A percentile compares a stretch with the other conserved stretches of the same genome.
Evolutionary conservation across 2,329 filamentous ascomycete genomes (phyloP).

Genomic region (Lomentospora prolificans): DNA sequence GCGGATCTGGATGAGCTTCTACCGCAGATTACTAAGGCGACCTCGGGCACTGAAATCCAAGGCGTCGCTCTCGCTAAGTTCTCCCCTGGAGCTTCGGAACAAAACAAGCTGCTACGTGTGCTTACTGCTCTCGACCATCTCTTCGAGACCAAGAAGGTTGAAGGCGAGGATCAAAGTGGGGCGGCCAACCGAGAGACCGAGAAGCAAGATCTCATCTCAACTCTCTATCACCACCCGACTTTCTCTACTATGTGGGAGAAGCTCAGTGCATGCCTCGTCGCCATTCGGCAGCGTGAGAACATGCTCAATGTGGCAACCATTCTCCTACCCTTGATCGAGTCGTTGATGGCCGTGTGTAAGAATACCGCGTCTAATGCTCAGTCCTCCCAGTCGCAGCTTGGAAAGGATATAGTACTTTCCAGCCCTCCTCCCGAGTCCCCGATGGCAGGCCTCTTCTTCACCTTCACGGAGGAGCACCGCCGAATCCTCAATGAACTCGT

Average conservation of each 20-base stretch:
- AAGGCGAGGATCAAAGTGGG: constrained; percentile 34
- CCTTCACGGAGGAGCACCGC: constrained; percentile 92
- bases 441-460: constrained; percentile 90
- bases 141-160: constrained; percentile 68
- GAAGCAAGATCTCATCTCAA: constrained; percentile 77
- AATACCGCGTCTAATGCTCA: constrained; percentile 74
- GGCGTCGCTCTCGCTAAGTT: constrained; percentile 91
- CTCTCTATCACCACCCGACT: constrained; percentile 81
- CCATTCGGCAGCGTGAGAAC: constrained; percentile 84
- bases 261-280: constrained; percentile 76
- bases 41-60: constrained; percentile 88
- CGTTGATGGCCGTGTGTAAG: constrained; percentile 98
- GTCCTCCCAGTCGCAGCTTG: constrained; percentile 39
- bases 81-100: constrained; percentile 89
- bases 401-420: constrained; percentile 61
- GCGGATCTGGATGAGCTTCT: constrained; percentile 76
- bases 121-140: constrained; percentile 91
- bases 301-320: constrained; percentile 98
- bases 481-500: constrained; percentile 97
- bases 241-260: constrained; percentile 90
- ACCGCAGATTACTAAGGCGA: constrained; percentile 75
- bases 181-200: constrained; percentile 41
- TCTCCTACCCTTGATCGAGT: constrained; percentile 85
- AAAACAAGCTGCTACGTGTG: constrained; percentile 88
- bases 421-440: constrained; percentile 68